These are phyloP conservation scores for Quaeritorhiza haematococci DNA, from an alignment of 371 early-diverging fungal species.

Conservation along the genomic window DNA sequence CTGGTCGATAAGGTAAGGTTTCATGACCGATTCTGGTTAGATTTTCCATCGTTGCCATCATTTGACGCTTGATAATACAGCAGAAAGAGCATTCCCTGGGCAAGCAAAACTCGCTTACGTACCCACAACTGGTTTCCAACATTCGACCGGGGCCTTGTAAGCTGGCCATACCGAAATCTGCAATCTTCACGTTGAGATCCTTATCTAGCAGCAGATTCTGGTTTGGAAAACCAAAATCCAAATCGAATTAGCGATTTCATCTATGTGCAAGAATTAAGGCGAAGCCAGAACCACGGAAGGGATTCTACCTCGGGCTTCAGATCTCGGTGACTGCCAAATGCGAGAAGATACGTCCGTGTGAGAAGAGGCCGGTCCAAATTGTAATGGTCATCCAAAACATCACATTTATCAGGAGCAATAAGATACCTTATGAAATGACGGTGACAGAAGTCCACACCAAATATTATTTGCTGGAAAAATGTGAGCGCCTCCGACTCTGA, in stretches of 20 bases:
- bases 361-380: too few relatives aligned
- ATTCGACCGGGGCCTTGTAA: slow-evolving; percentile 64
- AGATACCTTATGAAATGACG: slow-evolving; percentile 80
- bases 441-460: slow-evolving; percentile 92
- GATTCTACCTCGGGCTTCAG: slow-evolving; percentile 74
- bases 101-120: too few relatives aligned
- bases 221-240: not conserved
- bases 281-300: not conserved
- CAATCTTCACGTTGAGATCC: slow-evolving; percentile 72
- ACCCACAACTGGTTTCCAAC: slow-evolving; percentile 78
- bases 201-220: slow-evolving; percentile 86
- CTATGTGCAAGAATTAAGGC: not conserved
- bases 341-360: not conserved
- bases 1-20: too few relatives aligned
- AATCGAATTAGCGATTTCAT: not conserved
- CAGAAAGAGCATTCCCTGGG: too few relatives aligned
- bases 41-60: too few relatives aligned
- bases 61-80: too few relatives aligned
- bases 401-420: not conserved
- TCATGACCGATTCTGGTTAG: too few relatives aligned
- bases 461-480: slow-evolving; percentile 94
- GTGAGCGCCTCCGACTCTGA: slow-evolving; percentile 79
- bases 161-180: slow-evolving; percentile 85
- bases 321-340: slow-evolving; percentile 81
- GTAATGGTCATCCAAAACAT: not conserved